Percentiles rank a stretch among this genome's conserved stretches.
phyloP scores from a whole-genome alignment of 768 basidiomycete species.

The Boletellus emodensis region DNA sequence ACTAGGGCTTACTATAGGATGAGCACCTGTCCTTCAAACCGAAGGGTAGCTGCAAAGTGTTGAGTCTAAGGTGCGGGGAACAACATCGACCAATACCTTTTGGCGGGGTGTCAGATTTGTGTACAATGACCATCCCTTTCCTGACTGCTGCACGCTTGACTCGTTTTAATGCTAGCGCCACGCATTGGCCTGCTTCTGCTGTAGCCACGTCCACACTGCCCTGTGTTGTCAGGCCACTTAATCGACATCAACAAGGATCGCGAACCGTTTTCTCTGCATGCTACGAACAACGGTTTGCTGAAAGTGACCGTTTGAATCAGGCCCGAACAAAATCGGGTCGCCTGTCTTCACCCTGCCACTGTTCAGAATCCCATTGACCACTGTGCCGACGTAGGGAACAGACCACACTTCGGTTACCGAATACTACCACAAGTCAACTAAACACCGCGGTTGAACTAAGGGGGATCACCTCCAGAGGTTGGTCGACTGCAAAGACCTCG shows the following conservation, averaged over 20 bases:
- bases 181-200: conserved; percentile 95
- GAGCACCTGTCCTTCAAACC: conserved; percentile 92
- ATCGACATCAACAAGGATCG: neutral
- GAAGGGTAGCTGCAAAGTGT: conserved; percentile 54
- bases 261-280: conserved; percentile 89
- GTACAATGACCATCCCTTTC: conserved; percentile 93
- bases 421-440: conserved; percentile 46
- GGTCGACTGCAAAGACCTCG: conserved; percentile 75
- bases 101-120: conserved; percentile 73
- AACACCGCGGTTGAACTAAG: neutral
- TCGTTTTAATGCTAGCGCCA: conserved; percentile 88
- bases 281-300: conserved; percentile 76
- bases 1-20: conserved; percentile 74
- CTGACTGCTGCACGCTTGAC: conserved; percentile 76
- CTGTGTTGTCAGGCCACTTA: conserved; percentile 1
- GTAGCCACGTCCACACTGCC: conserved; percentile 69
- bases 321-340: conserved; percentile 81
- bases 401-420: conserved; percentile 87
- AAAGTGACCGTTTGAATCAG: conserved; percentile 90
- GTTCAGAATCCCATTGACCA: conserved; percentile 81
- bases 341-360: conserved; percentile 72
- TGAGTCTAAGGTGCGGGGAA: neutral
- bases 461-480: conserved; percentile 65
- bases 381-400: conserved; percentile 81
- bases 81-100: conserved; percentile 45